Conservation (phyloP, 345 rosid species). For the Mangifera indica region DNA sequence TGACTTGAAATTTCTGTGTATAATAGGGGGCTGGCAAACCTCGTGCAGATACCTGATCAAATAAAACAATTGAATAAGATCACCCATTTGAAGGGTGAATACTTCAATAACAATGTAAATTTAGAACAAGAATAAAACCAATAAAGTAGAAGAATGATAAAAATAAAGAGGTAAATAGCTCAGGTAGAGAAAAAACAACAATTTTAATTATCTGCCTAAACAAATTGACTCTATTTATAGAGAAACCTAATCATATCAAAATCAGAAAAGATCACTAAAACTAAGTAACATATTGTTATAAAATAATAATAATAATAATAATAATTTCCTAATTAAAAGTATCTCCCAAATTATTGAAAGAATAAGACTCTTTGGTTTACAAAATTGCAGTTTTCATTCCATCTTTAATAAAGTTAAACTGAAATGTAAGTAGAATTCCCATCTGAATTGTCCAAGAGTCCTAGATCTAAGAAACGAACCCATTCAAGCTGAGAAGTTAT, state of each 20-base stretch:
- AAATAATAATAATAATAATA: too few relatives aligned
- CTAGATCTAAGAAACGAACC: not conserved
- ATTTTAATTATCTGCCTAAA: too few relatives aligned
- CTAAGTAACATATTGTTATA: too few relatives aligned
- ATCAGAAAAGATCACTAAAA: too few relatives aligned
- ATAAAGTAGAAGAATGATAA: too few relatives aligned
- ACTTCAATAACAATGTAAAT: slow-evolving; percentile 1
- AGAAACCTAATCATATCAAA: too few relatives aligned
- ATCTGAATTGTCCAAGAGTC: not conserved
- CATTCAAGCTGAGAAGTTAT: not conserved
- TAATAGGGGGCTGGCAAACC: slow-evolving; percentile 78
- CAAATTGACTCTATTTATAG: too few relatives aligned
- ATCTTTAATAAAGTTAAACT: not conserved
- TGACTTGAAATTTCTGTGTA: slow-evolving; percentile 91
- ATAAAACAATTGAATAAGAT: slow-evolving; percentile 19
- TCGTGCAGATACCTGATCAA: slow-evolving; percentile 85
- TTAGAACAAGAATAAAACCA: slow-evolving; percentile 1
- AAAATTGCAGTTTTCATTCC: not conserved
- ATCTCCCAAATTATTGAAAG: too few relatives aligned
- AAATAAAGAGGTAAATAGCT: too few relatives aligned
- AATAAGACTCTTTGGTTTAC: not conserved
- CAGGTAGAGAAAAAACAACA: too few relatives aligned
- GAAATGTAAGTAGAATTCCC: not conserved
- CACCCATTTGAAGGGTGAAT: slow-evolving; percentile 1
- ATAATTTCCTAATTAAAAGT: too few relatives aligned